These are phyloP conservation scores for Solanum chilense DNA, from an alignment of 257 asterid genomes.

Conservation along the genomic window DNA sequence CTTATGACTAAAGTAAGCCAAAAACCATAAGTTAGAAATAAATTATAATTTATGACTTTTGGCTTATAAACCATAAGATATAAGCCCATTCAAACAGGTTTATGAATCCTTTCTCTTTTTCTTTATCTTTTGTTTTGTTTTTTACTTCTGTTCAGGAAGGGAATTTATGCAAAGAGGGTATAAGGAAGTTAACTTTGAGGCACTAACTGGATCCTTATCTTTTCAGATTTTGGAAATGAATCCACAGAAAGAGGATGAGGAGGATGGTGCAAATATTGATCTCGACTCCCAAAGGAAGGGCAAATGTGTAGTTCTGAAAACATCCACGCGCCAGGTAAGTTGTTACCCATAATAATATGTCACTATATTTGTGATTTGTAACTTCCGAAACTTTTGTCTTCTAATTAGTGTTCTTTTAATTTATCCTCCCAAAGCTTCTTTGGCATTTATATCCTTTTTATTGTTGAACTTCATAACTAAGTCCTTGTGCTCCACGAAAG, in stretches of 20 bases:
- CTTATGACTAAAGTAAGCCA: background rate
- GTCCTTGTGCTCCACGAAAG: background rate
- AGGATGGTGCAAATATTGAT: constrained; percentile 95
- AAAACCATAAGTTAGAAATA: background rate
- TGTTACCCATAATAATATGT: background rate
- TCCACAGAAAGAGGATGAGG: constrained; percentile 98
- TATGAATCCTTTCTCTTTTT: background rate
- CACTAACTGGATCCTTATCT: background rate
- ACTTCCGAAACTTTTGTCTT: background rate
- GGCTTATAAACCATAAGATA: background rate
- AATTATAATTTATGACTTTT: background rate
- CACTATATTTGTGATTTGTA: background rate
- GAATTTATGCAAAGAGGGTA: background rate
- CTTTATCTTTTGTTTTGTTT: background rate
- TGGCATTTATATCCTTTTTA: background rate
- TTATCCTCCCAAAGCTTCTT: background rate
- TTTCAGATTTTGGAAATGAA: constrained; percentile 88
- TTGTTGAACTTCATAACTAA: background rate
- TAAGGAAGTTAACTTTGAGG: background rate
- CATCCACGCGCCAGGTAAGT: constrained; percentile 90
- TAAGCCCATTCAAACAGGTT: background rate
- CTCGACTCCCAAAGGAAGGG: constrained; percentile 98
- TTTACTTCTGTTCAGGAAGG: background rate
- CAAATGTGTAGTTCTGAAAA: constrained; percentile 89
- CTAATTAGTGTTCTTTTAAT: background rate